Evolutionary conservation across 1,284 basidiomycete species (phyloP).

Genomic region (Rhodotorula mucilaginosa): DNA sequence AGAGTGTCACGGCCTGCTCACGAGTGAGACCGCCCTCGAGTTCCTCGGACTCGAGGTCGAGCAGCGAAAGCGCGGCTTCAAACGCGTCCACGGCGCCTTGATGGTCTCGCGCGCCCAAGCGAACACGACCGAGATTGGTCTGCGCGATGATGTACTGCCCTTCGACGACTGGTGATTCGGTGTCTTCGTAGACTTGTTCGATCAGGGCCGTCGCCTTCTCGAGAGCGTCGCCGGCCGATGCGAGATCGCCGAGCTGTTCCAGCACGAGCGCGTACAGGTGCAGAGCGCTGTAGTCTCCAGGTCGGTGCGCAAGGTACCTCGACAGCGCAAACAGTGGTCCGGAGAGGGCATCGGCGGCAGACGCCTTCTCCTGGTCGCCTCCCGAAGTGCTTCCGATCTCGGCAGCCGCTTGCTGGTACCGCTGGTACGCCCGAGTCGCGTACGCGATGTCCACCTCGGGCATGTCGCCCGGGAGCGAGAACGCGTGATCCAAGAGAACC

Average conservation of each 20-base stretch:
- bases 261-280: constrained; percentile 84
- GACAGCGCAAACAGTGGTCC: constrained; percentile 72
- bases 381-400: neutral
- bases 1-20: constrained; percentile 25
- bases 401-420: constrained; percentile 45
- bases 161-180: constrained; percentile 74
- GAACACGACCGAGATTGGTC: constrained; percentile 74
- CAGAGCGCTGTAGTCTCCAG: constrained; percentile 69
- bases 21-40: constrained; percentile 16
- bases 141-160: constrained; percentile 77
- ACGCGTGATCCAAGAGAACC: constrained; percentile 77
- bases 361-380: constrained; percentile 41
- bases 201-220: constrained; percentile 68
- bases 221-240: constrained; percentile 62
- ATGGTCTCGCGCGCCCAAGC: constrained; percentile 62
- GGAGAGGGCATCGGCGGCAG: constrained; percentile 38
- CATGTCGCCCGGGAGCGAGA: constrained; percentile 56
- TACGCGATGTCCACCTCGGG: constrained; percentile 81
- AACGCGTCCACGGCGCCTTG: constrained; percentile 66
- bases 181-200: constrained; percentile 82
- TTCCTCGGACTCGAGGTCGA: constrained; percentile 48
- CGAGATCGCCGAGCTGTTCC: constrained; percentile 73
- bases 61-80: constrained; percentile 69
- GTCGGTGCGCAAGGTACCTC: constrained; percentile 68
- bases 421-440: constrained; percentile 63